Evolutionary conservation across 352 stramenopile genomes (phyloP), one percentile per base, ranked within the genome.

Genomic region (Phytophthora ohioensis): DNA sequence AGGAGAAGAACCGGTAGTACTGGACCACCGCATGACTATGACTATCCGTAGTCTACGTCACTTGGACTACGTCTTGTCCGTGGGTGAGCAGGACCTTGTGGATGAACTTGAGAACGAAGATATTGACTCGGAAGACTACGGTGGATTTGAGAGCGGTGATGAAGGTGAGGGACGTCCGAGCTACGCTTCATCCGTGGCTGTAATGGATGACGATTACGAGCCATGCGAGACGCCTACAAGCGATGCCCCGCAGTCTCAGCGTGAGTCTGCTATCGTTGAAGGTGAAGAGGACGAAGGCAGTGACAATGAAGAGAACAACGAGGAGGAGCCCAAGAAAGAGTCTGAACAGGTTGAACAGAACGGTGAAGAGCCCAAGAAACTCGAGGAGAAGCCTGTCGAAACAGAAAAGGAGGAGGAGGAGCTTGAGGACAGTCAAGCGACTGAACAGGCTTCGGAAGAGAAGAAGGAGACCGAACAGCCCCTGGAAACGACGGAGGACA

Each of bases 151-250:
- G 63, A 52, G 57, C 64, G 70, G 71, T 49, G 71, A 83, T 46
- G 76, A 78, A 59, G 61, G 32, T 10, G 73, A 74, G 30, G 51
- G 41, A 30, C 76, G 73, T 1, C 69, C 71, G 53, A 90, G 81
- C 62, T 76, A 76, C 47, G 73, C 70, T 13, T 91, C 82, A 30
- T 91, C 82, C 7, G 79, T 91, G 32, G 80, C 82, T n/a, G 74
- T 91, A 17, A 35, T 91, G 52, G 82, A 90, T 34, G 48, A 82
- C 8, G 73, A 79, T 31, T 65, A 65, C 34, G 62, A 73, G 32
- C 51, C 51, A 32, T 73, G 83, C 31, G 58, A 81, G 30, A 74
- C 64, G 30, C 64, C 67, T 9, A 62, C 57, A 30, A 73, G 67
- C 51, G 67, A 71, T 30, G 56, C 53, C 1, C 13, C 46, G 4